Evolutionary conservation across 2,329 filamentous ascomycete genomes (phyloP).

Genomic region (Trichoderma guizhouense): DNA sequence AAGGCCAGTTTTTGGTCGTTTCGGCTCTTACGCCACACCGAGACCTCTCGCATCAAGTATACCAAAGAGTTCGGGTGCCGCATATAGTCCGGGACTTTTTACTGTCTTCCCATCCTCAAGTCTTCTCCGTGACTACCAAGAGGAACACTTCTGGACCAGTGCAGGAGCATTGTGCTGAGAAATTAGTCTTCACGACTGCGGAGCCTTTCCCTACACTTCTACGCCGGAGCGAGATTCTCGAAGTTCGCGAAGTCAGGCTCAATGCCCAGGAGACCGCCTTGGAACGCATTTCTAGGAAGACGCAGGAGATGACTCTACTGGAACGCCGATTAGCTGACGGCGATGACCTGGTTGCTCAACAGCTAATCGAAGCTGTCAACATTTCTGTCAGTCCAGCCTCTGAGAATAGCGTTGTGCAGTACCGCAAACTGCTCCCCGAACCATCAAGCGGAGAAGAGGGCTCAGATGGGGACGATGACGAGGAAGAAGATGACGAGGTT

Average conservation of each 20-base stretch:
- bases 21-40: conserved; percentile 78
- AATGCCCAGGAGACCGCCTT: conserved; percentile 81
- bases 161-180: conserved; percentile 74
- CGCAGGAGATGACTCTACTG: conserved; percentile 73
- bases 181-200: conserved; percentile 76
- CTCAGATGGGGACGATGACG: conserved; percentile 31
- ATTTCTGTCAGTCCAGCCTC: conserved; percentile 72
- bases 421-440: conserved; percentile 68
- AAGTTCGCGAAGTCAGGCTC: conserved; percentile 62
- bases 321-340: conserved; percentile 72
- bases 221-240: conserved; percentile 78
- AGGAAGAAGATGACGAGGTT: conserved; percentile 38
- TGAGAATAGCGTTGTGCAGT: conserved; percentile 73
- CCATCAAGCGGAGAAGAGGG: conserved; percentile 34
- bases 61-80: conserved; percentile 80
- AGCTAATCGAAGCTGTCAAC: conserved; percentile 71
- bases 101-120: conserved; percentile 70
- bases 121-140: conserved; percentile 73
- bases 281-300: conserved; percentile 87
- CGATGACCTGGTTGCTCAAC: conserved; percentile 65
- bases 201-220: conserved; percentile 91
- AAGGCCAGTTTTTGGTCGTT: conserved; percentile 86
- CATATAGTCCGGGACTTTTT: conserved; percentile 84
- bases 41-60: conserved; percentile 77
- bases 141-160: conserved; percentile 67